Base-by-base conservation (phyloP, 495 filamentous ascomycete genomes). In the Cladorrhinum samala region DNA sequence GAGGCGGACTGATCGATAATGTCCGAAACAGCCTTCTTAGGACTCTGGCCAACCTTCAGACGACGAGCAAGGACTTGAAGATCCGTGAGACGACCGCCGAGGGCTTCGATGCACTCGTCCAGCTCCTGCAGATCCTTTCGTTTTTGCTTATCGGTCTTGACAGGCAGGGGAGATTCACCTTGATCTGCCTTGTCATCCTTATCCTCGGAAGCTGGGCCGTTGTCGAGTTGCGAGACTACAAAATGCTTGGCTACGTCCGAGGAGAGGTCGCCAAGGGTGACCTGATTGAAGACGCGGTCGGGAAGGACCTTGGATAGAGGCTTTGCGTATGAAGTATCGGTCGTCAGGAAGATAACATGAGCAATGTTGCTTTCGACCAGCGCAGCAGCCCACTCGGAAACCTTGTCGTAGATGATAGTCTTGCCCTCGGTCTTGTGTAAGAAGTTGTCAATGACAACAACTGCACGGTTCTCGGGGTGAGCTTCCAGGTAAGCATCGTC, bases 321-420 rank as follows among this genome's bases (percentile, higher is more conserved):
- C 60, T 98, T 98, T 13, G 86, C 83, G 68, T 87, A 96, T 2
- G 90, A 88, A 2, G 89, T 80, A 56, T 98, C 94, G 57, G 87
- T 88, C 0, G 92, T 95, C n/a, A 98, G 77, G 74, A 97, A 96
- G 43, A 98, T 86, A 55, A 98, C 92, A 67, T 97, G 93, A 2
- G 93, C 94, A 40, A 95, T 80, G 56, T 96, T 96, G n/a, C 81
- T 78, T 3, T 87, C 84, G 0, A 90, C 89, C n/a, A 97, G 72
- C 0, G 82, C 76, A 3, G 94, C 89, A 2, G 92, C 90, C 88
- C 91, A 97, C 61, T 96, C 88, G 6, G 90, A 81, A 38, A 97
- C 79, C 66, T 90, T 94, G 60, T 95, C 89, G 60, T 95, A 91
- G 8, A 97, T 82, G 18, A 95, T 71, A 40, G 77, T 76, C 54